phyloP scores from a whole-genome alignment of 2,329 filamentous ascomycete species.

The Colletotrichum tanaceti region DNA sequence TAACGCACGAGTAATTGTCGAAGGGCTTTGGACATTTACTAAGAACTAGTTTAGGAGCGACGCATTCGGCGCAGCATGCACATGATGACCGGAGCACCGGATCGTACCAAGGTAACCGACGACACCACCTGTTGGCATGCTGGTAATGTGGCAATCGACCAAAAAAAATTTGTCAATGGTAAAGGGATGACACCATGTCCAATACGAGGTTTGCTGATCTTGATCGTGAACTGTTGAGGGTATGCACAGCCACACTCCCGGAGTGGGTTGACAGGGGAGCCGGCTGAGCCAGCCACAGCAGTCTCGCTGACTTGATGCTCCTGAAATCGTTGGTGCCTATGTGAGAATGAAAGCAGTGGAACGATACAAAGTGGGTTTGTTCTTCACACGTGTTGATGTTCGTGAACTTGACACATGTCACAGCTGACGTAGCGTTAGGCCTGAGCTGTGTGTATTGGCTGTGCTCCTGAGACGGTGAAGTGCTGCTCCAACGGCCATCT shows the following conservation, averaged over 20 bases:
- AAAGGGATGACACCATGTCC: not conserved
- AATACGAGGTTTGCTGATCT: constrained; percentile 2
- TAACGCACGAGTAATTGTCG: not conserved
- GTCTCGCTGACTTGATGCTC: not conserved
- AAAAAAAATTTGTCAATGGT: not conserved
- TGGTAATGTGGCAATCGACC: not conserved
- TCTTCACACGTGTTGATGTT: not conserved
- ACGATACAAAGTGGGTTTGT: not conserved
- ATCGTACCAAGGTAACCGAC: not conserved
- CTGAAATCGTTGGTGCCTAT: not conserved
- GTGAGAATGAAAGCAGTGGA: not conserved
- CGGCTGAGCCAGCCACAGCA: not conserved
- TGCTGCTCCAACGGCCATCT: not conserved
- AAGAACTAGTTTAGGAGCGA: not conserved
- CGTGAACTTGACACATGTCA: not conserved
- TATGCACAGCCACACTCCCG: constrained; percentile 20
- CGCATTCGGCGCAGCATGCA: not conserved
- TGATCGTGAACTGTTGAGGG: not conserved
- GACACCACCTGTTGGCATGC: no score
- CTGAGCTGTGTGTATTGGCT: not conserved
- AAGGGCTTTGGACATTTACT: not conserved
- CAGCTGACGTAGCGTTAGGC: not conserved
- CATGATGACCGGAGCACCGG: not conserved
- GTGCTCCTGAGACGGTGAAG: not conserved
- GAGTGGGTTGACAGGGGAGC: constrained; percentile 7